Base-by-base conservation (phyloP, 2,329 filamentous ascomycete species). In the Trichoderma asperellum region DNA sequence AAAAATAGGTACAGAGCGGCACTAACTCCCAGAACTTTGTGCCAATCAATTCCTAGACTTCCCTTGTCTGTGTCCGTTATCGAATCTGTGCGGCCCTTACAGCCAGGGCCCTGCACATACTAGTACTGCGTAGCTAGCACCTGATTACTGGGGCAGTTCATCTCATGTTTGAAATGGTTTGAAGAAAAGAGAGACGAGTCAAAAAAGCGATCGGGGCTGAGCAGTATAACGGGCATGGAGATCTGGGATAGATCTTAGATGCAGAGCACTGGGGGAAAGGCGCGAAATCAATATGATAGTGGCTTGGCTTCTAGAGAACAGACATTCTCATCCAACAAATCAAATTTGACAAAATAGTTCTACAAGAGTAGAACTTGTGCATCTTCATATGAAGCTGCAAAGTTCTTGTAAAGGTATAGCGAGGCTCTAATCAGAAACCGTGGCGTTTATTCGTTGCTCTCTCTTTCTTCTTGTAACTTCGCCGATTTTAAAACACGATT, bases 1-100 rank as follows among this genome's bases (percentile, higher is more conserved):
- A 66, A 66, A 66, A 66, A 66, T 57, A 66, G 63, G 37, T 3
- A 57, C 40, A 35, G 27, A 66, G 53, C 11, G 40, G 55, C 40
- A 49, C 63, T 66, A 66, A 49, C 11, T 16, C 43, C 7, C 35
- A 52, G 43, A 43, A 52, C 52, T 18, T 57, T 18, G 35, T 24
- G 52, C 35, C 32, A 57, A 56, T 43, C n/a, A 21, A 43, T 43
- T 43, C 40, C 40, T n/a, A n/a, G 18, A 43, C 18, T 27, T 14
- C 53, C 18, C 63, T 32, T 58, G 16, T 37, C 53, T 8, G 16
- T 27, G 29, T 16, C 47, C 34, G 12, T 35, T 52, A 16, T 43
- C 24, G 43, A 52, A 34, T 10, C 59, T 52, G 21, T 43, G 40
- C 10, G 40, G 40, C 40, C 40, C 18, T 10, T 43, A 5, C 18